These are phyloP conservation scores for Pyracantha coccinea DNA, from an alignment of 331 rosid genomes.

Conservation along the genomic window DNA sequence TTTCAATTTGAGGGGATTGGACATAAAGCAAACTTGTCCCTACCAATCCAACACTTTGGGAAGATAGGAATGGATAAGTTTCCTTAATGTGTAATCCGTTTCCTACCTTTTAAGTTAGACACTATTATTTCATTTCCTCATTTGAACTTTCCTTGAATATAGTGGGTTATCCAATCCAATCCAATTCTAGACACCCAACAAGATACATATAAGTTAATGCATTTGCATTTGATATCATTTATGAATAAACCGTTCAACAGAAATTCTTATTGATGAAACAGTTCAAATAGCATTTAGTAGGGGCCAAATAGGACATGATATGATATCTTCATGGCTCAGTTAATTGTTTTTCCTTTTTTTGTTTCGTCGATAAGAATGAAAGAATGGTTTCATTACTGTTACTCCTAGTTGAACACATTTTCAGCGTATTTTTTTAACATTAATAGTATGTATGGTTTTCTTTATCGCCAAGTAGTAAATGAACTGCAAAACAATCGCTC, in stretches of 20 bases:
- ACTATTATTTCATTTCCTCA: neutral
- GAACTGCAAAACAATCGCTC: neutral
- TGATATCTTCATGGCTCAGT: neutral
- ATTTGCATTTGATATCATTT: neutral
- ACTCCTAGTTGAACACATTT: neutral
- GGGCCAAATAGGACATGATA: neutral
- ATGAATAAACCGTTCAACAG: neutral
- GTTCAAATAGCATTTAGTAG: neutral
- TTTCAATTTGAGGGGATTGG: neutral
- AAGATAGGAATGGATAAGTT: neutral
- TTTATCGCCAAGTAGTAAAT: neutral
- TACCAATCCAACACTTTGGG: neutral
- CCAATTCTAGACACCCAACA: neutral
- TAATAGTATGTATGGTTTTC: neutral
- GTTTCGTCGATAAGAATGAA: neutral
- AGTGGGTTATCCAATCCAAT: neutral
- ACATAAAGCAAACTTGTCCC: neutral
- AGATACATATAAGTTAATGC: neutral
- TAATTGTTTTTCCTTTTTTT: neutral
- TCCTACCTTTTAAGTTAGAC: neutral
- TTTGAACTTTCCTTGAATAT: neutral
- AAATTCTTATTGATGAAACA: no score
- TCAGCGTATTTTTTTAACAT: neutral
- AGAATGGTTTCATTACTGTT: no score
- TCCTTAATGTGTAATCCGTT: neutral